phyloP scores from a whole-genome alignment of 352 stramenopile species.

The Achlya hypogyna region DNA sequence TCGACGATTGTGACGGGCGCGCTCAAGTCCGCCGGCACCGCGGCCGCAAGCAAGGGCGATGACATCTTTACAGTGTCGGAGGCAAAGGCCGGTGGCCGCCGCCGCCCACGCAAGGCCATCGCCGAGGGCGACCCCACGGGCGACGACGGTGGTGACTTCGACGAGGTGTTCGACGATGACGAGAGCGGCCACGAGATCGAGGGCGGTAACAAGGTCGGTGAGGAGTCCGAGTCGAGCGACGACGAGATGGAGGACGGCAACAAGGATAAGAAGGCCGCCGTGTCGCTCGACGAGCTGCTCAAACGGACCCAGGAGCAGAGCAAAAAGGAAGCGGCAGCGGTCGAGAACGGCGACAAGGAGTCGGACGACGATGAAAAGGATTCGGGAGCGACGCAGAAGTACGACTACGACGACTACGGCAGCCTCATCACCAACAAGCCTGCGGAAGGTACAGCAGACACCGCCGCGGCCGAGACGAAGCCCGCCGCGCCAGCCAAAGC shows the following conservation, averaged over 20 bases:
- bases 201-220: constrained; percentile 33
- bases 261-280: constrained; percentile 1
- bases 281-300: constrained; percentile 1
- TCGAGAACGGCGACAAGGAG: constrained; percentile 23
- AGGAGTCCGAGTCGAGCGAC: constrained; percentile 6
- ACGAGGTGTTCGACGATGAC: constrained; percentile 82
- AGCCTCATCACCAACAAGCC: constrained; percentile 3
- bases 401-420: constrained; percentile 13
- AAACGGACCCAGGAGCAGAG: constrained; percentile 8
- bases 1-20: constrained; percentile 63
- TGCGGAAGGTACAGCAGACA: not conserved
- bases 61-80: constrained; percentile 54
- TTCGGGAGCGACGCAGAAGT: not conserved
- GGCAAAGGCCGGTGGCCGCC: constrained; percentile 31
- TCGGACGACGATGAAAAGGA: constrained; percentile 14
- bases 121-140: constrained; percentile 47
- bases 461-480: not conserved
- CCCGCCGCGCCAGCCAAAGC: not conserved
- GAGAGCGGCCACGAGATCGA: constrained; percentile 80
- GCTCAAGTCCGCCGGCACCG: constrained; percentile 25
- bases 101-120: constrained; percentile 28
- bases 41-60: constrained; percentile 25
- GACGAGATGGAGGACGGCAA: constrained; percentile 2
- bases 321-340: not conserved
- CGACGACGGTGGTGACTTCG: constrained; percentile 78